These are phyloP conservation scores for Thecaphora frezii DNA, from an alignment of 1,284 basidiomycete species.

Conservation along the genomic window DNA sequence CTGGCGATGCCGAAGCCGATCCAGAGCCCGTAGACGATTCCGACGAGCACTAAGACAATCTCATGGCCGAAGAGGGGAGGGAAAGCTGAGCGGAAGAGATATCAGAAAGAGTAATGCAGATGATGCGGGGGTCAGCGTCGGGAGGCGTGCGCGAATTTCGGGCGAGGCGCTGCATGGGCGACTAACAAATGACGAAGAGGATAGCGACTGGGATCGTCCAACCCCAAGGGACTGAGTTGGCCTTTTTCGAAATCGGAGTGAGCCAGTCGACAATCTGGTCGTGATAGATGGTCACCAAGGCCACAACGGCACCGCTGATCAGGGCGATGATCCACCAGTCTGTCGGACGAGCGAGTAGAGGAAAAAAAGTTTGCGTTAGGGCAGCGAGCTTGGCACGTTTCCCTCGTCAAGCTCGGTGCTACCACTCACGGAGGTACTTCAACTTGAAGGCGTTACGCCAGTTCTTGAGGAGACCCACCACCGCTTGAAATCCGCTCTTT, in stretches of 20 bases:
- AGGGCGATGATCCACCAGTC: conserved; percentile 63
- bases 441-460: conserved; percentile 42
- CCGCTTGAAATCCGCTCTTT: conserved; percentile 21
- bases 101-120: too few relatives aligned
- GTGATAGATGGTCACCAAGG: conserved; percentile 70
- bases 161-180: too few relatives aligned
- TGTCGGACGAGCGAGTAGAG: conserved; percentile 42
- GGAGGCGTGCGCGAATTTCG: too few relatives aligned
- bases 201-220: conserved; percentile 82
- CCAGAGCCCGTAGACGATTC: conserved; percentile 65
- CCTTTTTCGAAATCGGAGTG: conserved; percentile 68
- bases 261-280: conserved; percentile 70
- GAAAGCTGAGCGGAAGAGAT: conserved; percentile 16
- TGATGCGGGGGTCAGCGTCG: too few relatives aligned
- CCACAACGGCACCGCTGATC: conserved; percentile 63
- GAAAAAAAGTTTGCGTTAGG: neutral
- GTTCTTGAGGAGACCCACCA: conserved; percentile 21
- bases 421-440: conserved; percentile 33
- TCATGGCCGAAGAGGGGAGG: conserved; percentile 71
- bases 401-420: too few relatives aligned
- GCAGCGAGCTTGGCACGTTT: neutral
- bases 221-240: conserved; percentile 67
- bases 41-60: conserved; percentile 73
- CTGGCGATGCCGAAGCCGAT: conserved; percentile 51
- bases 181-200: conserved; percentile 70